phyloP scores from a whole-genome alignment of 2,329 filamentous ascomycete species.

The Xylaria hypoxylon region DNA sequence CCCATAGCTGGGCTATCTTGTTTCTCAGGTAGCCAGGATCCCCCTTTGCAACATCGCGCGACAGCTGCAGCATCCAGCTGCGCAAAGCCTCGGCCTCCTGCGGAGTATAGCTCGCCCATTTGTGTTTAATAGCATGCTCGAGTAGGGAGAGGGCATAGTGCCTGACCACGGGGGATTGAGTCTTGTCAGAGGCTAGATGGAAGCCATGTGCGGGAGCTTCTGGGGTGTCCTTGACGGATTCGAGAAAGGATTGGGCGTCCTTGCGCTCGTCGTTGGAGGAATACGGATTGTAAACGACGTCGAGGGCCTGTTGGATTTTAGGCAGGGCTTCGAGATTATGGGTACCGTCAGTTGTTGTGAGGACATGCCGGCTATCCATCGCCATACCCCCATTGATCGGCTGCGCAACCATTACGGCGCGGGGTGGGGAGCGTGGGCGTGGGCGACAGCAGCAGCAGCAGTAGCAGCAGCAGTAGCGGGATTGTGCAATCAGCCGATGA shows the following conservation, averaged over 20 bases:
- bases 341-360: slow-evolving; percentile 51
- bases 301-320: slow-evolving; percentile 84
- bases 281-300: slow-evolving; percentile 85
- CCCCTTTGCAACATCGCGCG: slow-evolving; percentile 73
- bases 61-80: slow-evolving; percentile 82
- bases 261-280: slow-evolving; percentile 84
- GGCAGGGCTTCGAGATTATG: slow-evolving; percentile 61
- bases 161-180: slow-evolving; percentile 83
- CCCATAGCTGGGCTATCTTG: slow-evolving; percentile 95
- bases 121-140: slow-evolving; percentile 88
- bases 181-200: slow-evolving; percentile 78
- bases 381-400: slow-evolving; percentile 48
- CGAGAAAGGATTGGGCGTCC: slow-evolving; percentile 86
- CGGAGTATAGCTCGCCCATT: slow-evolving; percentile 78
- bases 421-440: slow-evolving; percentile 19
- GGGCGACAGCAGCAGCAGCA: background rate
- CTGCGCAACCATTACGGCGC: slow-evolving; percentile 45
- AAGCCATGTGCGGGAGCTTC: slow-evolving; percentile 89
- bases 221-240: slow-evolving; percentile 81
- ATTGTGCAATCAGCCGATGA: slow-evolving; percentile 41
- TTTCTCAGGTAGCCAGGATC: slow-evolving; percentile 89
- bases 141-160: slow-evolving; percentile 95
- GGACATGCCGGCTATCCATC: slow-evolving; percentile 50
- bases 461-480: slow-evolving; percentile 3
- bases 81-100: slow-evolving; percentile 77